Evolutionary conservation across 2,329 filamentous ascomycete genomes (phyloP).

Genomic region (Dothidotthia symphoricarpi): DNA sequence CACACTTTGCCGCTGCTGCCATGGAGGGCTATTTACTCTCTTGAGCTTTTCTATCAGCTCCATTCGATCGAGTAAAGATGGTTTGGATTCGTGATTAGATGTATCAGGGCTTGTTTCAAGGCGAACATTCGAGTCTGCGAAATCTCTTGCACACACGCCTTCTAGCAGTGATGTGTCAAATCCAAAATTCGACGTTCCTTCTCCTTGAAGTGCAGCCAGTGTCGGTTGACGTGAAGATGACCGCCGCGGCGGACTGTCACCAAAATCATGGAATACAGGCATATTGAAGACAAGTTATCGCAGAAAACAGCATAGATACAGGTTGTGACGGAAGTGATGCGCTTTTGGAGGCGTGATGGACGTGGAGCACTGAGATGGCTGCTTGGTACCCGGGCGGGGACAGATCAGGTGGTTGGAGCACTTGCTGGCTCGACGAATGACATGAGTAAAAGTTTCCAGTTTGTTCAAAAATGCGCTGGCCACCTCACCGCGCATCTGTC

Average conservation of each 20-base stretch:
- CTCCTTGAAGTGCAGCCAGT: slow-evolving; percentile 15
- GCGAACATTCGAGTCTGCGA: slow-evolving; percentile 2
- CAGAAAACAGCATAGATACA: slow-evolving; percentile 28
- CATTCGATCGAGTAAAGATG: slow-evolving; percentile 58
- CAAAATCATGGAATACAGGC: slow-evolving; percentile 43
- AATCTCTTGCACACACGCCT: slow-evolving; percentile 6
- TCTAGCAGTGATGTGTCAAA: slow-evolving; percentile 10
- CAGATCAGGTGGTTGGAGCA: slow-evolving; percentile 34
- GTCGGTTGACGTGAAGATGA: slow-evolving; percentile 17
- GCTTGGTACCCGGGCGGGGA: slow-evolving; percentile 22
- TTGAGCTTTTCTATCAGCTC: slow-evolving; percentile 85
- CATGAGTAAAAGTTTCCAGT: slow-evolving; percentile 30
- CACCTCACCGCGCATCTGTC: slow-evolving; percentile 18
- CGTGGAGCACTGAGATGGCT: slow-evolving; percentile 24
- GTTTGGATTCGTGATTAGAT: slow-evolving; percentile 23
- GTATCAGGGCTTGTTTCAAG: slow-evolving; percentile 12
- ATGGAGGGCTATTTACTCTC: slow-evolving; percentile 70
- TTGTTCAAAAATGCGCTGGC: slow-evolving; percentile 32
- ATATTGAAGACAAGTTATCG: slow-evolving; percentile 25
- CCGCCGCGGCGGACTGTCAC: slow-evolving; percentile 26
- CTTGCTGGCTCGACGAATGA: slow-evolving; percentile 30
- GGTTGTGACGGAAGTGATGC: slow-evolving; percentile 10
- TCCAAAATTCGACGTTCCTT: slow-evolving; percentile 10
- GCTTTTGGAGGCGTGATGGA: slow-evolving; percentile 5
- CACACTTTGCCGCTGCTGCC: slow-evolving; percentile 61